These are phyloP conservation scores for Chaetomium sp. DNA, from an alignment of 2,329 filamentous ascomycete species.

Conservation along the genomic window DNA sequence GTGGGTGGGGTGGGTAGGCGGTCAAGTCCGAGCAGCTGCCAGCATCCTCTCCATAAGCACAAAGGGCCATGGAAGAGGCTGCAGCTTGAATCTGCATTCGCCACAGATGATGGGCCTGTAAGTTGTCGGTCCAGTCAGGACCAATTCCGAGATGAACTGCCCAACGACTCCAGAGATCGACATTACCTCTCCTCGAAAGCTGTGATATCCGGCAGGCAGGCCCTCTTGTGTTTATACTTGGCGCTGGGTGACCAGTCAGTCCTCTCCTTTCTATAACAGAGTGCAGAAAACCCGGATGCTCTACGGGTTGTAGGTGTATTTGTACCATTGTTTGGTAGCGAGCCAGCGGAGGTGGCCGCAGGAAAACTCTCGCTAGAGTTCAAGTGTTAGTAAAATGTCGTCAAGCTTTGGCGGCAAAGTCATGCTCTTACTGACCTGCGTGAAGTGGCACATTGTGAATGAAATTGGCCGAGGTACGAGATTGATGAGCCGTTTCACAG, in stretches of 20 bases:
- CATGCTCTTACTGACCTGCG: conserved; percentile 4
- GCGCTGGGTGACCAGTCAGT: background rate
- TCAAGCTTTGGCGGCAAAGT: background rate
- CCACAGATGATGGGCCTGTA: conserved; percentile 14
- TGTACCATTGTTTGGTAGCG: conserved; percentile 14
- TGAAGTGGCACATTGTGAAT: conserved; percentile 14
- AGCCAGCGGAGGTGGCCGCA: conserved; percentile 22
- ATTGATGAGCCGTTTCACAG: background rate
- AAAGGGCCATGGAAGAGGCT: background rate
- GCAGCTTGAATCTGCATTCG: conserved; percentile 14
- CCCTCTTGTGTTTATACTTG: conserved; percentile 3
- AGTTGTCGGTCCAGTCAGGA: background rate
- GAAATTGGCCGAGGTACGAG: background rate
- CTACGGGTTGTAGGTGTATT: background rate
- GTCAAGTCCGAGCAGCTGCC: background rate
- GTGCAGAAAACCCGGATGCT: background rate
- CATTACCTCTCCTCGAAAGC: conserved; percentile 21
- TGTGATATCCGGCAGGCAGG: conserved; percentile 13
- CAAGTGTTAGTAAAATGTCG: background rate
- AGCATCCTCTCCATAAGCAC: background rate
- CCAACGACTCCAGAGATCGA: background rate
- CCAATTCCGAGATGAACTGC: background rate
- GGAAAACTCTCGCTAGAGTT: conserved; percentile 14
- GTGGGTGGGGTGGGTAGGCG: too few relatives aligned
- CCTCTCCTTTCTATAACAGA: background rate